A percentile compares a stretch with the other conserved stretches of the same genome.
Evolutionary conservation across 2,329 filamentous ascomycete species (phyloP).

Genomic region (Incumbomyces delicatus): DNA sequence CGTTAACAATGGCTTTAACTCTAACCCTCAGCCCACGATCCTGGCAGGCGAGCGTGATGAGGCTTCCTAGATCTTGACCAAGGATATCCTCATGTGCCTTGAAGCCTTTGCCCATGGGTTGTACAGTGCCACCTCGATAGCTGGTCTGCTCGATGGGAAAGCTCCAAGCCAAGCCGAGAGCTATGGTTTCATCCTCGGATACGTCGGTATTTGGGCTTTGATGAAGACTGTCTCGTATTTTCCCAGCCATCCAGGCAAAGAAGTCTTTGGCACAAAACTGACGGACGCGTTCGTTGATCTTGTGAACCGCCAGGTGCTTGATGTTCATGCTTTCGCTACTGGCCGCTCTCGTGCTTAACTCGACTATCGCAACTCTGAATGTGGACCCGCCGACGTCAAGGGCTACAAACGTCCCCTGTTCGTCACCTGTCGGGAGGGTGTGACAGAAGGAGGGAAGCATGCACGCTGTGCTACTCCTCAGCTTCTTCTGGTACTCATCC

Average conservation of each 20-base stretch:
- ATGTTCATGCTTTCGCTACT: slow-evolving; percentile 42
- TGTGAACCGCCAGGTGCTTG: slow-evolving; percentile 43
- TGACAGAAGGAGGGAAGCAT: slow-evolving; percentile 59
- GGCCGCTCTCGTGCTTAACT: slow-evolving; percentile 39
- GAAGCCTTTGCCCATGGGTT: slow-evolving; percentile 59
- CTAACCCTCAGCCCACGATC: slow-evolving; percentile 46
- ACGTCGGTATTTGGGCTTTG: slow-evolving; percentile 30
- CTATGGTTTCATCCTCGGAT: slow-evolving; percentile 32
- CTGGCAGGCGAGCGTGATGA: slow-evolving; percentile 50
- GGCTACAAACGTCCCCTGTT: slow-evolving; percentile 51
- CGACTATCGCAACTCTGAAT: slow-evolving; percentile 52
- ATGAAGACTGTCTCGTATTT: slow-evolving; percentile 46
- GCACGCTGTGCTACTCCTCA: slow-evolving; percentile 48
- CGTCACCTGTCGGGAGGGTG: slow-evolving; percentile 49
- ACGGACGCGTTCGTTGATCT: slow-evolving; percentile 48
- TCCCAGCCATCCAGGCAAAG: slow-evolving; percentile 58
- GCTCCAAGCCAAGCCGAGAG: slow-evolving; percentile 56
- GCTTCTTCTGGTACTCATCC: slow-evolving; percentile 44
- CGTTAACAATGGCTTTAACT: slow-evolving; percentile 55
- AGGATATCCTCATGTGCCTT: slow-evolving; percentile 49
- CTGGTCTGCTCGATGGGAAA: slow-evolving; percentile 59
- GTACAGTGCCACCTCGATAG: slow-evolving; percentile 45
- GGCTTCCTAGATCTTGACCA: slow-evolving; percentile 49
- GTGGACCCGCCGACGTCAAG: slow-evolving; percentile 59
- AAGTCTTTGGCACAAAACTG: slow-evolving; percentile 47